These are phyloP conservation scores for Diaporthe amygdali DNA, from an alignment of 2,329 filamentous ascomycete genomes.

Conservation along the genomic window DNA sequence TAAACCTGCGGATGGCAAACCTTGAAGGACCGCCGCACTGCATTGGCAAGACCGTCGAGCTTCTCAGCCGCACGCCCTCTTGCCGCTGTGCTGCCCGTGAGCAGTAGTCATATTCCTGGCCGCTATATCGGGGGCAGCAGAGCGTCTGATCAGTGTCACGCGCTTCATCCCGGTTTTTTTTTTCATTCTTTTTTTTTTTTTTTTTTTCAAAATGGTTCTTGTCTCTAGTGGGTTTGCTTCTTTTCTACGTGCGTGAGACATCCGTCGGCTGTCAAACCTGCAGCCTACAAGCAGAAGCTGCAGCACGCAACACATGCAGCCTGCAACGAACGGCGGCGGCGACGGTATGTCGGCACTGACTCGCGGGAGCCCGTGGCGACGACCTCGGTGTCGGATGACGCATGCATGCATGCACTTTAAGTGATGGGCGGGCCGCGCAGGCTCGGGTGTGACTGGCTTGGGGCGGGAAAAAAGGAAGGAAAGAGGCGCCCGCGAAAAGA, in stretches of 20 bases:
- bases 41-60: background rate
- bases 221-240: background rate
- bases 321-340: too few relatives aligned
- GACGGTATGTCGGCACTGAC: background rate
- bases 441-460: background rate
- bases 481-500: background rate
- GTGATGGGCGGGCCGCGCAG: background rate
- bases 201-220: too few relatives aligned
- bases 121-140: background rate
- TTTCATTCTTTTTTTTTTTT: background rate
- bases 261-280: background rate
- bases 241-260: background rate
- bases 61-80: background rate
- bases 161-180: background rate
- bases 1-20: background rate
- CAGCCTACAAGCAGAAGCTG: background rate
- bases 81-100: background rate
- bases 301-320: background rate
- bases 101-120: background rate
- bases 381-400: background rate
- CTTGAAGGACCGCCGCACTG: background rate
- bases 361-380: conserved; percentile 2
- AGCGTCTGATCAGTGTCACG: background rate
- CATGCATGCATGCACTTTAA: background rate
- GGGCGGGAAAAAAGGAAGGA: background rate